Evolutionary conservation across 108 stramenopile genomes (phyloP).

Genomic region (Skeletonema potamos): DNA sequence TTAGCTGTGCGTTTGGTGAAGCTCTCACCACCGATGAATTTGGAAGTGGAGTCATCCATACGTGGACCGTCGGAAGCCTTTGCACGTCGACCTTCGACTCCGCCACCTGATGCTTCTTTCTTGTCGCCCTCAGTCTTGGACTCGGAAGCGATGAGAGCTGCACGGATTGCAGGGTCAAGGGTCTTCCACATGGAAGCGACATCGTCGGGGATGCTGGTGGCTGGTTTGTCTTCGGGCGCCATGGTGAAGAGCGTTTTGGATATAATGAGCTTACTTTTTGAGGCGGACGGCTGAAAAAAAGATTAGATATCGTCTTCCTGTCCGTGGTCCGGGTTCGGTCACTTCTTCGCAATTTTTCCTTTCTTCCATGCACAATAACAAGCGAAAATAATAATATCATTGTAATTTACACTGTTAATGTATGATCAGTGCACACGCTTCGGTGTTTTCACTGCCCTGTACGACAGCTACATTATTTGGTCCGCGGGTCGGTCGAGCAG

Average conservation of each 20-base stretch:
- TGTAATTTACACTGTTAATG: too few relatives aligned
- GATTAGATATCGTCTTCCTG: too few relatives aligned
- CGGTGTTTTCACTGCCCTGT: too few relatives aligned
- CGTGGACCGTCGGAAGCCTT: constrained; percentile 75
- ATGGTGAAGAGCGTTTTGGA: constrained; percentile 9
- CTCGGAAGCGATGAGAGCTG: constrained; percentile 45
- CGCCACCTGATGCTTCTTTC: constrained; percentile 12
- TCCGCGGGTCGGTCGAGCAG: too few relatives aligned
- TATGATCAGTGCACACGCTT: too few relatives aligned
- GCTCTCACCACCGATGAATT: constrained; percentile 77
- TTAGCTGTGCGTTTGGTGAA: constrained; percentile 61
- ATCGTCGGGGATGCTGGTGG: constrained; percentile 30
- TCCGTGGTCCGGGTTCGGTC: too few relatives aligned
- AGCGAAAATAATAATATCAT: too few relatives aligned
- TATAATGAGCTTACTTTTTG: not conserved
- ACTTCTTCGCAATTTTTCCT: too few relatives aligned
- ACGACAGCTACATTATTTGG: too few relatives aligned
- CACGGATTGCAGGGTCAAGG: constrained; percentile 35
- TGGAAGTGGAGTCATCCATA: constrained; percentile 58
- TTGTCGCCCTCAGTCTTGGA: constrained; percentile 11
- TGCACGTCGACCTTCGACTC: constrained; percentile 80
- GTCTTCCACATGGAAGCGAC: constrained; percentile 31
- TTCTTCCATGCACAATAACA: too few relatives aligned
- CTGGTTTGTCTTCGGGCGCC: constrained; percentile 26
- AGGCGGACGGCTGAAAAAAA: too few relatives aligned